phyloP scores from a whole-genome alignment of 768 basidiomycete genomes.

The Rhodocollybia butyracea region DNA sequence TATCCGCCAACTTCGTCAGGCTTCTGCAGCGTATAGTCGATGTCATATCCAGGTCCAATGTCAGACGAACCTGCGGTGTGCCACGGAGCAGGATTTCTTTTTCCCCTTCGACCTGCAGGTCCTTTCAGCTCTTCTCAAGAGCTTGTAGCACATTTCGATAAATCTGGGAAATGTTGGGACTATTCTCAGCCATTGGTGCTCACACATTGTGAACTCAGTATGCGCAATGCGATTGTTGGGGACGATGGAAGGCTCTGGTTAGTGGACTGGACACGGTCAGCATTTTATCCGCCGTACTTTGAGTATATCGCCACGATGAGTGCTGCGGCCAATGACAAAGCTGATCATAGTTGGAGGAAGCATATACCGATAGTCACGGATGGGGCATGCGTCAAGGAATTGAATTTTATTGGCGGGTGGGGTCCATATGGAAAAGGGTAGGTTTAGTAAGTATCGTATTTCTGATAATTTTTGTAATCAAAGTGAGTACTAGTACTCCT shows the following conservation, averaged over 20 bases:
- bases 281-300: slow-evolving; percentile 15
- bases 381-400: too few species aligned
- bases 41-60: slow-evolving; percentile 16
- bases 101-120: background rate
- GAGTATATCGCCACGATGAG: slow-evolving; percentile 5
- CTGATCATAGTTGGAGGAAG: too few species aligned
- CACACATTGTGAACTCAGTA: slow-evolving; percentile 18
- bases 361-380: too few species aligned
- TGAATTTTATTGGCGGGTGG: too few species aligned
- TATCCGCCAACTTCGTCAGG: slow-evolving; percentile 13
- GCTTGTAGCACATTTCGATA: slow-evolving; percentile 12
- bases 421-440: too few species aligned
- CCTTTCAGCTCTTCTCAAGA: slow-evolving; percentile 17
- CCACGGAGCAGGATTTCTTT: slow-evolving; percentile 12
- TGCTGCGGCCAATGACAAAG: too few species aligned
- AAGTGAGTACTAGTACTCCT: too few species aligned
- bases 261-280: slow-evolving; percentile 19
- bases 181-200: slow-evolving; percentile 20
- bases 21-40: background rate
- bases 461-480: too few species aligned
- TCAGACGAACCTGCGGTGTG: slow-evolving; percentile 6
- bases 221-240: slow-evolving; percentile 16
- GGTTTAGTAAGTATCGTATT: too few species aligned
- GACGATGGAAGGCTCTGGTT: slow-evolving; percentile 19
- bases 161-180: slow-evolving; percentile 3